These are phyloP conservation scores for Rhynchosporium agropyri DNA, from an alignment of 2,329 filamentous ascomycete species.

Conservation along the genomic window DNA sequence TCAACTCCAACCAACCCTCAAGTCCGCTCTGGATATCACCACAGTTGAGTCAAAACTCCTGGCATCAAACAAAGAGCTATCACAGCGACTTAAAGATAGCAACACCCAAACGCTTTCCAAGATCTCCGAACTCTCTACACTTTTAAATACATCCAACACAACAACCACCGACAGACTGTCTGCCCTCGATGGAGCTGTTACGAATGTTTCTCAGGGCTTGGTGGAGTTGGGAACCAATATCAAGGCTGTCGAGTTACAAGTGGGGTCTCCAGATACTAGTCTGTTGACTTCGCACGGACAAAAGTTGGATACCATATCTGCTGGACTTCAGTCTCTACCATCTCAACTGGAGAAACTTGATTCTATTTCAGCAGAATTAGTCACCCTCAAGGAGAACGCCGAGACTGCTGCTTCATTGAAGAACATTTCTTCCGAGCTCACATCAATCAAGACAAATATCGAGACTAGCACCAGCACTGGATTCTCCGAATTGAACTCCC, in stretches of 20 bases:
- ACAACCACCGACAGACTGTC: constrained; percentile 33
- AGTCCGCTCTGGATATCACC: constrained; percentile 36
- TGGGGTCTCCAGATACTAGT: constrained; percentile 36
- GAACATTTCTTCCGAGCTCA: constrained; percentile 29
- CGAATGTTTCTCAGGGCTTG: constrained; percentile 29
- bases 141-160: constrained; percentile 30
- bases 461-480: constrained; percentile 26
- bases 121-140: constrained; percentile 33
- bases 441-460: constrained; percentile 32
- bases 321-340: constrained; percentile 29
- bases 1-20: constrained; percentile 39
- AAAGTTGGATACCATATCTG: constrained; percentile 37
- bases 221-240: constrained; percentile 35
- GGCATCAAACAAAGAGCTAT: constrained; percentile 33
- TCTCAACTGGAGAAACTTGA: constrained; percentile 31
- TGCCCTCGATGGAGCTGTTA: constrained; percentile 37
- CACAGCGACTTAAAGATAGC: constrained; percentile 33
- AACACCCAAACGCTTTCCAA: constrained; percentile 33
- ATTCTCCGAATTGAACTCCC: constrained; percentile 28
- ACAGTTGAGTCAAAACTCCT: constrained; percentile 35
- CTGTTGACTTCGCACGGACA: constrained; percentile 32
- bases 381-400: constrained; percentile 32
- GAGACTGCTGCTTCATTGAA: constrained; percentile 26
- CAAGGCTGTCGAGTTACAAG: constrained; percentile 34
- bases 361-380: constrained; percentile 32